Evolutionary conservation across 176 grass and related monocot genomes (phyloP).

Genomic region (Elymus sibiricus): DNA sequence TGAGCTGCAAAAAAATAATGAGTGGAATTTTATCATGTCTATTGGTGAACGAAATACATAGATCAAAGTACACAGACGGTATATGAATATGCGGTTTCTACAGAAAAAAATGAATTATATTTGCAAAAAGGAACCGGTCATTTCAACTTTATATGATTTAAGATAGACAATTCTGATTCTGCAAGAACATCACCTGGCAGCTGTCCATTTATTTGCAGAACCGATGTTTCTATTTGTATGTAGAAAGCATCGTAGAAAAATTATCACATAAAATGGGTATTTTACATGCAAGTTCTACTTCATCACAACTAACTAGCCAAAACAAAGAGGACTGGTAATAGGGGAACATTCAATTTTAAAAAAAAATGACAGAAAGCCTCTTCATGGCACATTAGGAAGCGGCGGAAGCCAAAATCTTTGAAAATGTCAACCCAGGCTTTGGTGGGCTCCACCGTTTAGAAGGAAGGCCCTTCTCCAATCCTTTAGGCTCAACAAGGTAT

Average conservation of each 20-base stretch:
- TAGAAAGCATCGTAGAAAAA: not conserved
- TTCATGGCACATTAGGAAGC: not conserved
- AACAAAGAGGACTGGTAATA: not conserved
- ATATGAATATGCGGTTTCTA: not conserved
- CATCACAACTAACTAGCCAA: not conserved
- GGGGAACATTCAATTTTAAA: not conserved
- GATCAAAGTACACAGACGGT: not conserved
- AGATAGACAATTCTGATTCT: not conserved
- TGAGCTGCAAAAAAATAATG: conserved; percentile 55
- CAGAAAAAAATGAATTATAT: not conserved
- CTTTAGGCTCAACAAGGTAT: not conserved
- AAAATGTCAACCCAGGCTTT: not conserved
- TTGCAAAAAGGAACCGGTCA: not conserved
- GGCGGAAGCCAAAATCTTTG: not conserved
- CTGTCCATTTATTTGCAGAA: not conserved
- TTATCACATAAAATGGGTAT: not conserved
- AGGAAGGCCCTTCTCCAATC: not conserved
- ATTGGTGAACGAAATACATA: not conserved
- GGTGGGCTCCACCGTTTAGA: not conserved
- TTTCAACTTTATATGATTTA: not conserved
- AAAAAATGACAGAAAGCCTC: not conserved
- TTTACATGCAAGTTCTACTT: not conserved
- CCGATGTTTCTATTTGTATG: not conserved
- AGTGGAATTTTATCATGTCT: not conserved
- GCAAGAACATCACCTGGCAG: not conserved